phyloP scores from a whole-genome alignment of 805 yeast species.

The Wickerhamomyces tratensis region DNA sequence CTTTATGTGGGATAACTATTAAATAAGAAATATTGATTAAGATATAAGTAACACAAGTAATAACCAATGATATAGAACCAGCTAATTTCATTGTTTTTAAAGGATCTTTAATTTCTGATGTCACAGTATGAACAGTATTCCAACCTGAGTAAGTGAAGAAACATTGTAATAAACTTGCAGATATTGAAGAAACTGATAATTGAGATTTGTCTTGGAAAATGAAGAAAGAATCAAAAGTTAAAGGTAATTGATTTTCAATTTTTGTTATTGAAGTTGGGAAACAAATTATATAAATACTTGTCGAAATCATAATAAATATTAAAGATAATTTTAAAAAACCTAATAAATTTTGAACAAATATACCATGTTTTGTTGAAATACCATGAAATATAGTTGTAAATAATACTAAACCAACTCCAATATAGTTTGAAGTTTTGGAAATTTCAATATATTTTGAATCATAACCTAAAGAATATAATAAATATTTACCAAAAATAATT shows the following conservation, averaged over 20 bases:
- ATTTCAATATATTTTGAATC: constrained; percentile 23
- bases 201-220: constrained; percentile 19
- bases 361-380: constrained; percentile 47
- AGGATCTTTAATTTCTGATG: constrained; percentile 55
- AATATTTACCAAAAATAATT: constrained; percentile 54
- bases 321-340: constrained; percentile 53
- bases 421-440: constrained; percentile 24
- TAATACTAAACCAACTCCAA: constrained; percentile 31
- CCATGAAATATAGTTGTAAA: constrained; percentile 40
- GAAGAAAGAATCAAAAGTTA: constrained; percentile 18
- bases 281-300: constrained; percentile 51
- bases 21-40: constrained; percentile 48
- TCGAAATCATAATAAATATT: constrained; percentile 40
- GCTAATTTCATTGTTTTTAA: constrained; percentile 47
- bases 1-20: constrained; percentile 42
- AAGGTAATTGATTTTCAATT: constrained; percentile 26
- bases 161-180: constrained; percentile 48
- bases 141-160: constrained; percentile 56
- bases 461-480: constrained; percentile 33
- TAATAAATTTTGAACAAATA: constrained; percentile 48
- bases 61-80: constrained; percentile 43
- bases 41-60: constrained; percentile 38
- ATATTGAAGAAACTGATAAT: constrained; percentile 34
- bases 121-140: constrained; percentile 50
- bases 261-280: constrained; percentile 31